Conservation (phyloP, 495 filamentous ascomycete genomes). For the Aspergillus bridgeri region DNA sequence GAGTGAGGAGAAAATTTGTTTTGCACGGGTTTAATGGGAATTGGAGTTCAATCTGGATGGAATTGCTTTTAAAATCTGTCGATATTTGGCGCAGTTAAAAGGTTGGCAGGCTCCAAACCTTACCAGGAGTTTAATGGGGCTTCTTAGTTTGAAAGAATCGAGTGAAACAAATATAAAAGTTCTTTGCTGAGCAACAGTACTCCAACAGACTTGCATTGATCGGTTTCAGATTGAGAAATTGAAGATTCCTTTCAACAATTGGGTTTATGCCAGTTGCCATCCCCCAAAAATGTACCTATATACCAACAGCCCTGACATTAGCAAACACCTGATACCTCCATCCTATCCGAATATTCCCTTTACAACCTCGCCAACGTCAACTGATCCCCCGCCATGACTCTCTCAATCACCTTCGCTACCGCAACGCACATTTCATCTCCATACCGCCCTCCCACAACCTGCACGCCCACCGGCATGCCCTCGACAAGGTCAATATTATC, state of each 20-base stretch:
- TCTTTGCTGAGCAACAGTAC: too few species aligned
- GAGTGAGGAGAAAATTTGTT: background rate
- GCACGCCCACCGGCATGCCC: slow-evolving; percentile 52
- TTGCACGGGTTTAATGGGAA: background rate
- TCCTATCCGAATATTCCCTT: background rate
- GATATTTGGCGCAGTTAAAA: slow-evolving; percentile 1
- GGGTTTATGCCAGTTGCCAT: too few species aligned
- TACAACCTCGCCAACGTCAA: background rate
- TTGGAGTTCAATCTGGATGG: background rate
- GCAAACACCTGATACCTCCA: too few species aligned
- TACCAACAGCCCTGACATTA: too few species aligned
- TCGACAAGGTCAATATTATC: slow-evolving; percentile 46
- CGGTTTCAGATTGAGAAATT: too few species aligned
- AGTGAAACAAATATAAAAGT: background rate
- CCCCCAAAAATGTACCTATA: too few species aligned
- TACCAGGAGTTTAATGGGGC: background rate
- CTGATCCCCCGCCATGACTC: slow-evolving; percentile 10
- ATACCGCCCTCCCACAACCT: slow-evolving; percentile 49
- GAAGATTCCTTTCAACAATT: too few species aligned
- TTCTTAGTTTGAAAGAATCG: background rate
- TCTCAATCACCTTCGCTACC: slow-evolving; percentile 41
- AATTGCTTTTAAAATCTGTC: slow-evolving; percentile 1
- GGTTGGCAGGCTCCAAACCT: slow-evolving; percentile 8
- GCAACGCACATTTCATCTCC: slow-evolving; percentile 48
- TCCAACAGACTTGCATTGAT: too few species aligned